Percentiles rank a stretch among this genome's conserved stretches.
These are phyloP conservation scores for Brettanomyces bruxellensis DNA, from an alignment of 805 yeast species.

Conservation along the genomic window DNA sequence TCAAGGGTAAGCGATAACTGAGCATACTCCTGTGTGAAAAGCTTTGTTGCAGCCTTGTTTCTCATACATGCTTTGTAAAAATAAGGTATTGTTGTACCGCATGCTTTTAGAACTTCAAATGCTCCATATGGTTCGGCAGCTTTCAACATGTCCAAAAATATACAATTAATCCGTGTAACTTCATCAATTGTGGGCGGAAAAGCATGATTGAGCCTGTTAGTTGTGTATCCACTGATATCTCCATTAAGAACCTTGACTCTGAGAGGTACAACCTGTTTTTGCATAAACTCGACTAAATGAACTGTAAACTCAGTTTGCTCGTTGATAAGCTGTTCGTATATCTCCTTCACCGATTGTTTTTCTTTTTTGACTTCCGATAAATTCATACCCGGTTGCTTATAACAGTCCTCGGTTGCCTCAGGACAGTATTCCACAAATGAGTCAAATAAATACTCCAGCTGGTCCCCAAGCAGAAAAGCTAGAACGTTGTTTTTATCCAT, in stretches of 20 bases:
- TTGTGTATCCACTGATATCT: constrained; percentile 43
- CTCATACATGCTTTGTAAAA: constrained; percentile 89
- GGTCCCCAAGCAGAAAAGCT: constrained; percentile 74
- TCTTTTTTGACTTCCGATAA: constrained; percentile 12
- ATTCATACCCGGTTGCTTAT: constrained; percentile 44
- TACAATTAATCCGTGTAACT: constrained; percentile 80
- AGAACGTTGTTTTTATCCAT: constrained; percentile 61
- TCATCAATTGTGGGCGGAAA: constrained; percentile 97
- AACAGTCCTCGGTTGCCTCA: constrained; percentile 67
- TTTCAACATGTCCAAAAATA: constrained; percentile 66
- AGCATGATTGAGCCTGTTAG: constrained; percentile 59
- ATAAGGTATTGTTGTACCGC: constrained; percentile 78
- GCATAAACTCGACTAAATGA: constrained; percentile 64
- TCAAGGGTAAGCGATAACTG: constrained; percentile 29
- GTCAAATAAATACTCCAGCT: constrained; percentile 80
- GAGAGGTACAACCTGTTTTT: constrained; percentile 69
- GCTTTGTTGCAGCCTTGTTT: constrained; percentile 85
- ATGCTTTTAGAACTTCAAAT: constrained; percentile 67
- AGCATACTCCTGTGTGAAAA: constrained; percentile 40
- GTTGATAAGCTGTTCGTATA: constrained; percentile 57
- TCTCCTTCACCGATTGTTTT: constrained; percentile 33
- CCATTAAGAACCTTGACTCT: constrained; percentile 59
- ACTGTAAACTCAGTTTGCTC: constrained; percentile 71
- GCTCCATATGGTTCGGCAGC: constrained; percentile 63
- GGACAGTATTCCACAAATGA: constrained; percentile 90